Evolutionary conservation across 805 yeast species (phyloP), one percentile per base, ranked within the genome.

Genomic region (Kuraishia hungarica): DNA sequence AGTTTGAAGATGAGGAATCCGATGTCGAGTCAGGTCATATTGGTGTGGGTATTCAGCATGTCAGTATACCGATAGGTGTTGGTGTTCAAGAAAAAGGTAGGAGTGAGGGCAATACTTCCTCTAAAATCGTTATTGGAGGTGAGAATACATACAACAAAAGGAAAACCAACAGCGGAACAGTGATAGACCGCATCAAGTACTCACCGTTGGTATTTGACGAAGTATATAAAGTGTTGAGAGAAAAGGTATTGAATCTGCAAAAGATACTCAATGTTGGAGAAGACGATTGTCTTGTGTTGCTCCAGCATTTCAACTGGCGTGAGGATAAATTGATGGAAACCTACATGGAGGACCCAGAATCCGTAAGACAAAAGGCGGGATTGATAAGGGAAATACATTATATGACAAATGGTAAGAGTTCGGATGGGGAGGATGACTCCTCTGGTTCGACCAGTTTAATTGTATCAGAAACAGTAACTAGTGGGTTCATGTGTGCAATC

Each of bases 241-340:
- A 60, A 3, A 66, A 70, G 53, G 68, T 76, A 0, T 58, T 60
- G 3, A 66, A 70, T n/a, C 61, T 79, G 4, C 62, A 72, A 22
- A 56, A 60, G 0, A 62, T 78, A 10, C 60, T 80, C 2, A 73
- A 73, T 35, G 54, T 79, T 1, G 67, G 74, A 2, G 55, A 56
- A 10, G 75, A 72, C 35, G 72, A 72, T 21, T 72, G 82, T 19
- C 64, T 77, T 11, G 65, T 77, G 2, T 61, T 85, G 47, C 65
- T 83, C 52, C 73, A 78, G 39, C 65, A 71, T 51, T 82, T 71
- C 65, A 72, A 74, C 21, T 85, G 89, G 89, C 83, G 83, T 60
- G 77, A 77, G 43, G 86, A 83, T 55, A 71, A 73, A 54, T 63
- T 84, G 52, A 64, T 84, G 57, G 89, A 85, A 54, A 74, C 71